Evolutionary conservation across 2,329 filamentous ascomycete genomes (phyloP).

Genomic region (Exophiala sp.): DNA sequence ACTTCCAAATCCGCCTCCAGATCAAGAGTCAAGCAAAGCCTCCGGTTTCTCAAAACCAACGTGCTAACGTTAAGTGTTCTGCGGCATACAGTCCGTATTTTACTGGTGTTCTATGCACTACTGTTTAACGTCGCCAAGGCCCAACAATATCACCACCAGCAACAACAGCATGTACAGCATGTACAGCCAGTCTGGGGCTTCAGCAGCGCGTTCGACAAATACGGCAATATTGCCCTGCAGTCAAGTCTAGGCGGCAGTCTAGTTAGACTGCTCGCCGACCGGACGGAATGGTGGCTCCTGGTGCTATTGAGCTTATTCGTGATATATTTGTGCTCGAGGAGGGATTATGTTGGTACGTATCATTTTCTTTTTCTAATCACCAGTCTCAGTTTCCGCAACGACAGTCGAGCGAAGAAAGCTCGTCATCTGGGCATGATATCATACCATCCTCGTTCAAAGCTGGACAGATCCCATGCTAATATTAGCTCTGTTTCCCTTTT

Average conservation of each 20-base stretch:
- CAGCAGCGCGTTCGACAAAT: constrained; percentile 28
- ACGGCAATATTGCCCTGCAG: constrained; percentile 31
- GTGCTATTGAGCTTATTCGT: constrained; percentile 36
- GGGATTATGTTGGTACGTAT: constrained; percentile 47
- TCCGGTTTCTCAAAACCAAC: background rate
- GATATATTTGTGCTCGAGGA: constrained; percentile 43
- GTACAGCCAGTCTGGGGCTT: background rate
- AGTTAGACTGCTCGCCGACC: constrained; percentile 32
- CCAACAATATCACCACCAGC: constrained; percentile 22
- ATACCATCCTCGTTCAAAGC: no score
- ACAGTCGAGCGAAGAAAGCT: no score
- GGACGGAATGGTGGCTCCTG: constrained; percentile 41
- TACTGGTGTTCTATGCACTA: constrained; percentile 40
- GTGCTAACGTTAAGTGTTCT: constrained; percentile 37
- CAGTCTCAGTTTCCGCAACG: no score
- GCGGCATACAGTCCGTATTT: constrained; percentile 41
- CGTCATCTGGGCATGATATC: no score
- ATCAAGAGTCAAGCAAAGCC: background rate
- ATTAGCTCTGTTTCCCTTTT: constrained; percentile 31
- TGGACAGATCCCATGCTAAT: background rate
- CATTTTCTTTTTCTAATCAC: background rate
- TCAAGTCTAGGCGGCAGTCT: constrained; percentile 29
- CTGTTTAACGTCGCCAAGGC: constrained; percentile 35
- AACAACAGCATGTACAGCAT: constrained; percentile 15
- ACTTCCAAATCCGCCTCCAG: constrained; percentile 32